Base-by-base conservation (phyloP, 495 filamentous ascomycete genomes). In the Xylaria scruposa region DNA sequence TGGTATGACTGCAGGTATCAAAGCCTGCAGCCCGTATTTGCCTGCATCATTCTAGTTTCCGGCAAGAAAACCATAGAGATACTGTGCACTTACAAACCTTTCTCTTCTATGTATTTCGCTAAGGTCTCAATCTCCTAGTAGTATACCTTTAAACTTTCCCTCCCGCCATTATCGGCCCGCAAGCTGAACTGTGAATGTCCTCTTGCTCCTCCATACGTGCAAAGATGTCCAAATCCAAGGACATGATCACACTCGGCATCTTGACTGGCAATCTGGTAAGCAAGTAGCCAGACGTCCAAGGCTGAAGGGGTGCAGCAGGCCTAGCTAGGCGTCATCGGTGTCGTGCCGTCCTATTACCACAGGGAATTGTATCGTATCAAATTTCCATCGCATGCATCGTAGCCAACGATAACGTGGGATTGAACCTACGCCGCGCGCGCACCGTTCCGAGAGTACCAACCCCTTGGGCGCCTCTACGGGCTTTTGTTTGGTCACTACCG, bases 391-490 rank as follows among this genome's bases (percentile, higher is more conserved):
- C 56, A 59, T 59, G 33, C 8, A 51, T n/a, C 21, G n/a, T 51
- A 38, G n/a, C 10, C 13, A 24, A 40, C n/a, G 33, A 29, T 4
- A 38, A 62, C 59, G 59, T 42, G 31, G 59, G 59, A 62, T 21
- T 13, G 40, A 42, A 26, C 59, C 36, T 4, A 42, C n/a, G 26
- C 21, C n/a, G 17, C 36, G n/a, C 36, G n/a, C 9, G 59, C 59
- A 62, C 59, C 36, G 38, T 21, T 26, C 47, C 38, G 49, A 42
- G 24, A 47, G 44, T 21, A 29, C 54, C 67, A 62, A 26, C 51
- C 40, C 56, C 56, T 31, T 33, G 67, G 67, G 54, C 56, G 40
- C 40, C 36, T 40, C 36, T 49, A 44, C 7, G 54, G 53, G 17
- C 49, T 47, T 44, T 31, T n/a, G 47, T 60, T 60, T 59, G 54